Conservation (phyloP, 768 basidiomycete species). For the Pleurotus platypus region DNA sequence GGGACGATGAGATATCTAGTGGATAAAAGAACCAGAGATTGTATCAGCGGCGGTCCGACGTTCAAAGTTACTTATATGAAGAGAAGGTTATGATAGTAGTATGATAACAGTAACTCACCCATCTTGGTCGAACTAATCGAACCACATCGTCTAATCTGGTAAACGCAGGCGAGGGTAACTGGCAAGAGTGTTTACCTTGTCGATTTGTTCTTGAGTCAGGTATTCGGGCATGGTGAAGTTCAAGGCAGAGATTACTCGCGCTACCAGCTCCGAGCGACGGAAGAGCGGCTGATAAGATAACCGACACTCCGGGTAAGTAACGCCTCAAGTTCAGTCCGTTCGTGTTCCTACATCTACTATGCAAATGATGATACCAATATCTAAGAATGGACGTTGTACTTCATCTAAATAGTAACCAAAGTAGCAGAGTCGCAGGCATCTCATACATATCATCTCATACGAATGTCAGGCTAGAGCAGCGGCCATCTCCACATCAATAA, state of each 20-base stretch:
- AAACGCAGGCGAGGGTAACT: neutral
- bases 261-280: no score
- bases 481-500: conserved; percentile 27
- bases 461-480: neutral
- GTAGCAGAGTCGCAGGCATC: no score
- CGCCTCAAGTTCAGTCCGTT: no score
- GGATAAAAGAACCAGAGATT: neutral
- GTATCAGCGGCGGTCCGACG: conserved; percentile 5
- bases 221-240: conserved; percentile 34
- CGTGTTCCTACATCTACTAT: no score
- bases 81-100: neutral
- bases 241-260: no score
- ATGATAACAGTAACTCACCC: conserved; percentile 38
- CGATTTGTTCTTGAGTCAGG: conserved; percentile 53
- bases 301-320: no score
- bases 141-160: neutral
- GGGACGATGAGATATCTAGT: conserved; percentile 77
- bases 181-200: no score
- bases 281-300: no score
- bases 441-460: no score
- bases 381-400: no score
- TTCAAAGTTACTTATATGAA: conserved; percentile 5
- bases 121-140: conserved; percentile 49
- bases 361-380: no score
- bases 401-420: no score